Evolutionary conservation across 495 filamentous ascomycete genomes (phyloP), one percentile per base, ranked within the genome.

Genomic region (Zalerion maritima): DNA sequence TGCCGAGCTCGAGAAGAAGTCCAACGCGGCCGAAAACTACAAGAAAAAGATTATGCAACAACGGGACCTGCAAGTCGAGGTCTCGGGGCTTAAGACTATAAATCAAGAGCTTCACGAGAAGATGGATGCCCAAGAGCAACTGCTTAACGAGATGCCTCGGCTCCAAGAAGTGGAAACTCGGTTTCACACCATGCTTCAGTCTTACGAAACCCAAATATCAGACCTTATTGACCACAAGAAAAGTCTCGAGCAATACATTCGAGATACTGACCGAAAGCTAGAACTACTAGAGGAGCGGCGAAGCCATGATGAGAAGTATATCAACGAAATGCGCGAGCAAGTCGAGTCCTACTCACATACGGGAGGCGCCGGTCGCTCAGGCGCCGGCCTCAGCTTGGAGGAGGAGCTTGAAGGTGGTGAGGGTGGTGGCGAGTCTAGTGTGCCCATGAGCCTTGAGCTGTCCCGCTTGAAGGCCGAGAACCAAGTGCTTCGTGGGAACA

Each of bases 1-100:
- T 21, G 75, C 77, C 31, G 71, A 83, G 35, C 65, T 87, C 5
- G 59, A 67, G n/a, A 78, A 79, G 50, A 82, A 81, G 46, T 77
- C 81, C 15, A 91, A 83, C 41, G 71, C 68, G 10, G 65, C 71
- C 0, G 78, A 83, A 32, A 77, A 80, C 34, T 75, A 77, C 40
- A 71, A 73, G 37, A 72, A 78, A 44, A 84, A 86, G 48, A 55
- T 82, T 13, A 70, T 86, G 45, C 67, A 72, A 19, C 76, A 73
- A 37, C 69, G 77, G 37, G 68, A 69, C 5, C 24, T 54, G 11
- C 47, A 54, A 16, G 49, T 45, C 22, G 47, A 55, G 26, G 43
- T 55, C 15, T 28, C 39, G 30, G 47, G 52, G 31, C 58, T 81
- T 23, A 71, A 82, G 50, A 77, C 72, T 47, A 78, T 84, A 45